phyloP scores from a whole-genome alignment of 2,329 filamentous ascomycete genomes.

The Epichloe bromicola region DNA sequence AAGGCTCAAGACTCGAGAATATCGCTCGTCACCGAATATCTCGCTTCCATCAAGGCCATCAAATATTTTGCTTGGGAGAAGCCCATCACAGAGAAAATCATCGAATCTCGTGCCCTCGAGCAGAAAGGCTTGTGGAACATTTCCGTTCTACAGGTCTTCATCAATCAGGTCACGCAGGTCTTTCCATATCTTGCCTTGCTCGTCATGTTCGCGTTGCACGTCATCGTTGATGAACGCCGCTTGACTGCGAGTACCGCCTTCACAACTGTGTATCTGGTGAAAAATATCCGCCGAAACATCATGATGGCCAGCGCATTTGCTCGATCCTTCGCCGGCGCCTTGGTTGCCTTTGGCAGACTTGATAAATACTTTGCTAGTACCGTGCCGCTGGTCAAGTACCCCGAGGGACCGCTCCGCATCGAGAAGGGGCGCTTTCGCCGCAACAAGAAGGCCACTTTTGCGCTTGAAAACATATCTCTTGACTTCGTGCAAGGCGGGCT shows the following conservation, averaged over 20 bases:
- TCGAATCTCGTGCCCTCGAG: constrained; percentile 34
- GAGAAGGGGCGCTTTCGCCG: constrained; percentile 31
- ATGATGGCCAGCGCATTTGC: constrained; percentile 33
- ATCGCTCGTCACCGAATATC: constrained; percentile 44
- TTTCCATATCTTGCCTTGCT: constrained; percentile 40
- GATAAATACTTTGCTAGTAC: constrained; percentile 42
- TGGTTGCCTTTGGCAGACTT: constrained; percentile 35
- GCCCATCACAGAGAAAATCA: constrained; percentile 35
- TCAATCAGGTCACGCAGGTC: constrained; percentile 37
- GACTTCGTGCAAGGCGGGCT: constrained; percentile 40
- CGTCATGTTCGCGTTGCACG: constrained; percentile 40
- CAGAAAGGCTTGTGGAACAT: constrained; percentile 42
- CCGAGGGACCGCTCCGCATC: constrained; percentile 32
- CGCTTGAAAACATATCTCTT: constrained; percentile 33
- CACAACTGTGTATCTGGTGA: constrained; percentile 40
- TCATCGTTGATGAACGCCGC: constrained; percentile 31
- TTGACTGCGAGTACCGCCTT: constrained; percentile 45
- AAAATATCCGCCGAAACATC: constrained; percentile 39
- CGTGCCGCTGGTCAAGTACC: constrained; percentile 32
- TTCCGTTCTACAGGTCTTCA: constrained; percentile 30
- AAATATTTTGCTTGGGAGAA: constrained; percentile 51
- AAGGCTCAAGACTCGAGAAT: constrained; percentile 43
- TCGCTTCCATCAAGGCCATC: constrained; percentile 43
- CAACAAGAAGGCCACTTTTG: constrained; percentile 36
- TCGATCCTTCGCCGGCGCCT: constrained; percentile 20